Base-by-base conservation (phyloP, 441 rosid genomes). In the Aquilaria agallochum region DNA sequence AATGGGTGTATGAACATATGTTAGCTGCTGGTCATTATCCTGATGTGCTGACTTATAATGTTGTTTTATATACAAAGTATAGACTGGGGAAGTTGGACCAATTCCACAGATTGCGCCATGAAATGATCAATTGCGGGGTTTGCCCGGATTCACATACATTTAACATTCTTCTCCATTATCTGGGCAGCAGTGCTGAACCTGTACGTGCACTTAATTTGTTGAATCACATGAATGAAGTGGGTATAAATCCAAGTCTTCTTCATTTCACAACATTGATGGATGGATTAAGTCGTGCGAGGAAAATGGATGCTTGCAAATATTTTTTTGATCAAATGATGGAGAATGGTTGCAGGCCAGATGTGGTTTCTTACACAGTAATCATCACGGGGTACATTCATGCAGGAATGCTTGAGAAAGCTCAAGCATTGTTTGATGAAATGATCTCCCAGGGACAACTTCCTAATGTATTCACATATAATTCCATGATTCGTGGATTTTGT, bases 181-280 rank as follows among this genome's bases (percentile, higher is more conserved):
- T 84, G 10, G 97, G 90, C 4, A 86, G 78, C 57, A 83, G 89
- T 4, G 75, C 87, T 67, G 89, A 83, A 62, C 96, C 92, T 50
- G 69, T 80, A 31, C 90, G 86, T 0, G 97, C 92, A 27, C 78
- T 80, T 51, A 74, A 80, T 66, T 84, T 91, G 30, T 70, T 91
- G 70, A 83, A 80, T 63, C 83, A 83, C 79, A 86, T 91, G 94
- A 82, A 68, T 68, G 82, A 85, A 76, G 80, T 73, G 57, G 94
- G 94, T 68, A 42, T 77, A 47, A 80, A 75, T 32, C 92, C 96
- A 0, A 68, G 67, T 62, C 80, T 81, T 30, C 83, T 85, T 73
- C 97, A 91, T 75, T 82, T 76, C 74, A 89, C 97, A 13, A 88
- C 90, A 20, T 71, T 91, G 73, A 82, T 91, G 68, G 96, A 91